These are phyloP conservation scores for Penicillium manginii DNA, from an alignment of 495 filamentous ascomycete genomes.

Conservation along the genomic window DNA sequence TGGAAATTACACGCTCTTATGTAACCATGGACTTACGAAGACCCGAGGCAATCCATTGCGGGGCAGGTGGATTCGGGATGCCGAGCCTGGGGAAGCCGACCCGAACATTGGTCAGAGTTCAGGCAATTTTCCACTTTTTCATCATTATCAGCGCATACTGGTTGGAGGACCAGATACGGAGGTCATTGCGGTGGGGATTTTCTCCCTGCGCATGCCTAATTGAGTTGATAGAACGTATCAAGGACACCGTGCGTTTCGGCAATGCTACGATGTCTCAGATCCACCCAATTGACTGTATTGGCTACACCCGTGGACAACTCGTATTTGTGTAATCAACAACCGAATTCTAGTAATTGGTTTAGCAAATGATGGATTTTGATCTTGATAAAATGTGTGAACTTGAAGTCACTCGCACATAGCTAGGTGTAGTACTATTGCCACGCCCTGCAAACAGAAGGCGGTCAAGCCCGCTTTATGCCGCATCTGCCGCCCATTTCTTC, in stretches of 20 bases:
- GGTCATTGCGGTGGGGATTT: neutral
- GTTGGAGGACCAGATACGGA: slow-evolving; percentile 5
- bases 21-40: neutral
- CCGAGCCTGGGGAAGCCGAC: slow-evolving; percentile 36
- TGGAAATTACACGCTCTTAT: slow-evolving; percentile 16
- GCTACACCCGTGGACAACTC: too few relatives aligned
- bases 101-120: slow-evolving; percentile 25
- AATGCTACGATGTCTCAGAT: slow-evolving; percentile 7
- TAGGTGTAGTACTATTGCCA: too few relatives aligned
- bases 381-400: too few relatives aligned
- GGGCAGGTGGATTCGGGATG: slow-evolving; percentile 36
- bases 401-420: too few relatives aligned
- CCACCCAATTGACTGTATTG: too few relatives aligned
- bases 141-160: slow-evolving; percentile 2
- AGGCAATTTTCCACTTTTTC: neutral
- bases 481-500: neutral
- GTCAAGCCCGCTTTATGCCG: neutral
- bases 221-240: slow-evolving; percentile 1
- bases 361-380: too few relatives aligned
- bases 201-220: slow-evolving; percentile 14
- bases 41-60: slow-evolving; percentile 30
- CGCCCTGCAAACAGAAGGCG: neutral
- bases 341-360: too few relatives aligned
- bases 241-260: slow-evolving; percentile 9
- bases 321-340: too few relatives aligned